phyloP scores from a whole-genome alignment of 1,284 basidiomycete species.

The Phlebopus sp. region DNA sequence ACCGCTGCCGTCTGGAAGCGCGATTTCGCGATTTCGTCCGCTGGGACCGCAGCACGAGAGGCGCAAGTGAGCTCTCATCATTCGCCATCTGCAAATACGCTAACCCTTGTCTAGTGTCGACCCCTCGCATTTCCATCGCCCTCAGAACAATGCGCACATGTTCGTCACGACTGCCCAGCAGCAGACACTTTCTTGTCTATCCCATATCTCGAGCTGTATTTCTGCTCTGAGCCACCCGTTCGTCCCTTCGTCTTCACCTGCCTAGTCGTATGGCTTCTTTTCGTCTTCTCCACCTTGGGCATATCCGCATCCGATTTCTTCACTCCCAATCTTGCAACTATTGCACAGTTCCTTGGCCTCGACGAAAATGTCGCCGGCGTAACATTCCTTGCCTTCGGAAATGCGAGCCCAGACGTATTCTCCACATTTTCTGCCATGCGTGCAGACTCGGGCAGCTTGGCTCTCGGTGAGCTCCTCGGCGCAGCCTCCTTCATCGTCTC shows the following conservation, averaged over 20 bases:
- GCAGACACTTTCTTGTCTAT: constrained; percentile 66
- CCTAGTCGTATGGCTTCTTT: constrained; percentile 73
- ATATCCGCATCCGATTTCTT: constrained; percentile 95
- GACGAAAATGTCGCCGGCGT: constrained; percentile 91
- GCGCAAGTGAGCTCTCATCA: constrained; percentile 10
- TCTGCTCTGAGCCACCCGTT: constrained; percentile 52
- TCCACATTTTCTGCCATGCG: constrained; percentile 94
- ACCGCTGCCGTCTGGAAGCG: constrained; percentile 11
- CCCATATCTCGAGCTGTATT: constrained; percentile 67
- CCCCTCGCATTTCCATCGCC: constrained; percentile 52
- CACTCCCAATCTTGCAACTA: constrained; percentile 88
- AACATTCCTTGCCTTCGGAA: constrained; percentile 92
- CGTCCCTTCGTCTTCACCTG: constrained; percentile 60
- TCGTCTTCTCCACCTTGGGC: constrained; percentile 87
- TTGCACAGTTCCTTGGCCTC: constrained; percentile 77
- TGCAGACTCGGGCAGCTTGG: constrained; percentile 81
- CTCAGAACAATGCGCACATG: constrained; percentile 64
- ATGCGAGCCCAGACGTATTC: constrained; percentile 91
- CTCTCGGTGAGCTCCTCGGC: constrained; percentile 92
- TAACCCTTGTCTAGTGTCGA: constrained; percentile 46
- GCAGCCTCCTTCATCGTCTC: constrained; percentile 95
- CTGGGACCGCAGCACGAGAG: constrained; percentile 2
- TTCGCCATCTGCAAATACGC: background rate
- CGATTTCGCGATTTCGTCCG: background rate
- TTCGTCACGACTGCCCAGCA: constrained; percentile 48